These are phyloP conservation scores for Amauroascus niger DNA, from an alignment of 2,329 filamentous ascomycete species.

Conservation along the genomic window DNA sequence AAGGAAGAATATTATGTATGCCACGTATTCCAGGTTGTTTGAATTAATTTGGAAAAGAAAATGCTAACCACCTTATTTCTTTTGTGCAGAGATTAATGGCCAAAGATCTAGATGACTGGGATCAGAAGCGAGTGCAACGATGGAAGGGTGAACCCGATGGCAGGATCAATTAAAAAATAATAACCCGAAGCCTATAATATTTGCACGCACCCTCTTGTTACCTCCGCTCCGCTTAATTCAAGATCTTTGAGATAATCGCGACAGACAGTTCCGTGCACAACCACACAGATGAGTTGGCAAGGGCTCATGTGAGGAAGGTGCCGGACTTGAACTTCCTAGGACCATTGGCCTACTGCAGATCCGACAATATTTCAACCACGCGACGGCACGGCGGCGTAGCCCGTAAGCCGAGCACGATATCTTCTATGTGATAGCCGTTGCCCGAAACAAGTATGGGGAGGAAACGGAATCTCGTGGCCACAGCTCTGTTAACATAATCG, in stretches of 20 bases:
- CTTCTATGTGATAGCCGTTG: background rate
- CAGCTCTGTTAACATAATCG: background rate
- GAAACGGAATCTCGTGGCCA: background rate
- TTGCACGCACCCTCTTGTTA: too few species aligned
- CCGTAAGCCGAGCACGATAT: background rate
- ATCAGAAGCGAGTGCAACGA: slow-evolving; percentile 87
- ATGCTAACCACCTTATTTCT: background rate
- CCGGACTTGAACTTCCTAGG: background rate
- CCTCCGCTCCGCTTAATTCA: background rate
- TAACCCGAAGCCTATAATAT: background rate
- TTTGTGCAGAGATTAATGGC: slow-evolving; percentile 61
- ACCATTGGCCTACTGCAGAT: background rate
- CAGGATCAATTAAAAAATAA: slow-evolving; percentile 29
- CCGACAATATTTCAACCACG: background rate
- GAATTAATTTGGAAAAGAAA: background rate
- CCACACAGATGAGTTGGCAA: background rate
- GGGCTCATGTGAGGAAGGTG: background rate
- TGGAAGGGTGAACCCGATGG: slow-evolving; percentile 86
- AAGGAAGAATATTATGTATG: slow-evolving; percentile 42
- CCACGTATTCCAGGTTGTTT: slow-evolving; percentile 1
- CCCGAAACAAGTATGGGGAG: background rate
- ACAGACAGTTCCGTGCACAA: too few species aligned
- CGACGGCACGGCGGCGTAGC: background rate
- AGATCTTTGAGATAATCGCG: background rate
- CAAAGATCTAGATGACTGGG: slow-evolving; percentile 92